These are phyloP conservation scores for Lagerstroemia speciosa DNA, from an alignment of 345 rosid genomes.

Conservation along the genomic window DNA sequence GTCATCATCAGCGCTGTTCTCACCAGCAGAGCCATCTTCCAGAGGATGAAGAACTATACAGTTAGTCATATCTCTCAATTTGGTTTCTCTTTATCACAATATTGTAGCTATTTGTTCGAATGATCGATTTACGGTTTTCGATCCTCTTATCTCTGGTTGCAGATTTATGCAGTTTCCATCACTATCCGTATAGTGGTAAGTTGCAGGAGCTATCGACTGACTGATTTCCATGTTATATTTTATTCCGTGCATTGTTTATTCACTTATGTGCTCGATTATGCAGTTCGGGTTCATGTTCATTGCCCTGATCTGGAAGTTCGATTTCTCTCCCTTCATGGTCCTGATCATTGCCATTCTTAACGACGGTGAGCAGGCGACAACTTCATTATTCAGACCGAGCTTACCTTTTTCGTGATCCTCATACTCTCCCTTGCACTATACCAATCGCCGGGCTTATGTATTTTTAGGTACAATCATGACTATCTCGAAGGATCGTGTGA, in stretches of 20 bases:
- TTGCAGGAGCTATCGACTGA: neutral
- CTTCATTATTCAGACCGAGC: neutral
- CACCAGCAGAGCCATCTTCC: conserved; percentile 47
- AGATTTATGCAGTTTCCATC: conserved; percentile 44
- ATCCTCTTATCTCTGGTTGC: conserved; percentile 1
- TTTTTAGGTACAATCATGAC: conserved; percentile 38
- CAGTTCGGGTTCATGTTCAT: conserved; percentile 44
- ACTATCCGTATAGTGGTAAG: conserved; percentile 43
- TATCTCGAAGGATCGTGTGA: conserved; percentile 44
- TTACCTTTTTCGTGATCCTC: neutral
- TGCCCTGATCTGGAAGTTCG: conserved; percentile 39
- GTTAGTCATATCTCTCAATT: conserved; percentile 12
- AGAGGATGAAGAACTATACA: conserved; percentile 48
- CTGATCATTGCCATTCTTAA: conserved; percentile 40
- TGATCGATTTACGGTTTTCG: neutral
- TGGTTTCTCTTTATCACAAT: neutral
- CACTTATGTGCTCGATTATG: neutral
- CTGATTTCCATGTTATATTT: neutral
- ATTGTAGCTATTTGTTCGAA: neutral
- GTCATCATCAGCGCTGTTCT: conserved; percentile 40
- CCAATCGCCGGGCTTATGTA: too few relatives aligned
- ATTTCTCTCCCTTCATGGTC: conserved; percentile 48
- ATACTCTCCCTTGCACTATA: neutral
- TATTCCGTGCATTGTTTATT: neutral
- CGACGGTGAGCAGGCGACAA: conserved; percentile 20